phyloP scores from a whole-genome alignment of 805 yeast genomes.

The Candida ulmi region DNA sequence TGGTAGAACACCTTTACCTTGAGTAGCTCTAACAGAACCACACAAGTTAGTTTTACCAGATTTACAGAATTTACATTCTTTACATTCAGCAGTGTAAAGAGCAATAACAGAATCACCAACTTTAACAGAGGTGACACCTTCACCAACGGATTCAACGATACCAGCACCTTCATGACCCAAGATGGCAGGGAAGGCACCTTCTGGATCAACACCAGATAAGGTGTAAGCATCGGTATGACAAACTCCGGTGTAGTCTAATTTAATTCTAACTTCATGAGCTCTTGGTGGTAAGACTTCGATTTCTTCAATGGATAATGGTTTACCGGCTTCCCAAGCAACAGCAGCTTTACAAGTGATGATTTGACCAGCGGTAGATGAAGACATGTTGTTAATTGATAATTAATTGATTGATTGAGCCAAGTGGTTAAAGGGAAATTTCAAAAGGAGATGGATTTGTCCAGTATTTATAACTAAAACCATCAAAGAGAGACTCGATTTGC shows the following conservation, averaged over 20 bases:
- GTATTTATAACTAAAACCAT: too few relatives aligned
- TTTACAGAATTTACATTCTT: constrained; percentile 89
- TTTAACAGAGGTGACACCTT: constrained; percentile 85
- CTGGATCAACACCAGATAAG: constrained; percentile 90
- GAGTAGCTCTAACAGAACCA: constrained; percentile 93
- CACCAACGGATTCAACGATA: constrained; percentile 90
- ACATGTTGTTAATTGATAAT: not conserved
- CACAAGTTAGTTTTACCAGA: constrained; percentile 96
- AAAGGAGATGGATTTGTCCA: not conserved
- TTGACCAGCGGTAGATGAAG: constrained; percentile 13
- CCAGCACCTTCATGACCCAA: constrained; percentile 99
- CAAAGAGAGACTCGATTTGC: too few relatives aligned
- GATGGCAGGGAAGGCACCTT: constrained; percentile 89
- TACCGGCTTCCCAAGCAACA: constrained; percentile 93
- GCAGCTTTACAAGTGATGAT: constrained; percentile 90
- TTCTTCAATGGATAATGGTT: constrained; percentile 77
- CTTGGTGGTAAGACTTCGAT: constrained; percentile 90
- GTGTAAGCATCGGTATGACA: constrained; percentile 99
- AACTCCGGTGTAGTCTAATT: constrained; percentile 83
- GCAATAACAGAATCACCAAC: constrained; percentile 93
- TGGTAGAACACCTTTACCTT: constrained; percentile 98
- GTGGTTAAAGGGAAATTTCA: not conserved
- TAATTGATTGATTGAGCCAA: not conserved
- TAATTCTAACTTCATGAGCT: constrained; percentile 96
- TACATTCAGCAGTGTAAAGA: constrained; percentile 94